A percentile compares a stretch with the other conserved stretches of the same genome.
phyloP scores from a whole-genome alignment of 2,329 filamentous ascomycete genomes.

The Scedosporium apiospermum region DNA sequence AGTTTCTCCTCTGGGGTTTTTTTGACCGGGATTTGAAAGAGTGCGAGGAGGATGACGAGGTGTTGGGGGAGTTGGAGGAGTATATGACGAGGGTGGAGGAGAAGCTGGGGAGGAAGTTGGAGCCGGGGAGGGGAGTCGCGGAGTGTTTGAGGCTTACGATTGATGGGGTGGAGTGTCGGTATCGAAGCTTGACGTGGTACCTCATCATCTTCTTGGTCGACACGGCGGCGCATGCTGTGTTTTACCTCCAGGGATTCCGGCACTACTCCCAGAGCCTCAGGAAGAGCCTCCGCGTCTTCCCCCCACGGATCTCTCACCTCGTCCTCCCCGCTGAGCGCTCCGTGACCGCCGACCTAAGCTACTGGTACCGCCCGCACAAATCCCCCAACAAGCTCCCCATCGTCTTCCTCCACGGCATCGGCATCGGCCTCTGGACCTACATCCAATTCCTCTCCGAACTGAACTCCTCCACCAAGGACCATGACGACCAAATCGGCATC shows the following conservation, averaged over 20 bases:
- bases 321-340: slow-evolving; percentile 33
- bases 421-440: slow-evolving; percentile 58
- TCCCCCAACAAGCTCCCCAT: slow-evolving; percentile 43
- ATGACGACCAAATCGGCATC: slow-evolving; percentile 45
- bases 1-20: slow-evolving; percentile 61
- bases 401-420: slow-evolving; percentile 63
- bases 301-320: slow-evolving; percentile 43
- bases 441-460: slow-evolving; percentile 45
- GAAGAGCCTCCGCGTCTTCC: slow-evolving; percentile 34
- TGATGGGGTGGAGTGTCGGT: slow-evolving; percentile 51
- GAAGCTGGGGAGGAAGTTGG: slow-evolving; percentile 38
- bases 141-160: slow-evolving; percentile 53
- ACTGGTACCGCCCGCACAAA: slow-evolving; percentile 58
- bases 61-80: slow-evolving; percentile 30
- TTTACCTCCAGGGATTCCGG: slow-evolving; percentile 40
- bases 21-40: slow-evolving; percentile 32
- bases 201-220: slow-evolving; percentile 45
- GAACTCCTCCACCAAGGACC: slow-evolving; percentile 18
- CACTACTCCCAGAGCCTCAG: slow-evolving; percentile 35
- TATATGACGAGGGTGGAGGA: slow-evolving; percentile 44
- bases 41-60: slow-evolving; percentile 17
- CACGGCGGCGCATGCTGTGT: slow-evolving; percentile 32
- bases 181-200: slow-evolving; percentile 58
- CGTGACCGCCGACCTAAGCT: slow-evolving; percentile 40
- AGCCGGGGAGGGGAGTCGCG: slow-evolving; percentile 45